These are phyloP conservation scores for Infundibulicybe gibba DNA, from an alignment of 768 basidiomycete species.

Conservation along the genomic window DNA sequence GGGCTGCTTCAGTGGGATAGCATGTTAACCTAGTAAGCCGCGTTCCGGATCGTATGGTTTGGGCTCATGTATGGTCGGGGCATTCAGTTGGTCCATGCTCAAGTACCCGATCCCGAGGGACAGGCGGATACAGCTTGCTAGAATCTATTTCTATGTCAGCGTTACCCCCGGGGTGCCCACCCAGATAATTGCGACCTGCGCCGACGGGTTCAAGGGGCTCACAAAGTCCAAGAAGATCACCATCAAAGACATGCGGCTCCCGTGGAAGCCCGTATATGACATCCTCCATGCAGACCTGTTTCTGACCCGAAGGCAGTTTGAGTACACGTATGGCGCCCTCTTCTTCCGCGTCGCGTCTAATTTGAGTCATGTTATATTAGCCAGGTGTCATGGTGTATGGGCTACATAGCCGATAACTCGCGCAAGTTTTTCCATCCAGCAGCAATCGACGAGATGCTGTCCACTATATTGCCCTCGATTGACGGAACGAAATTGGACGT, in stretches of 20 bases:
- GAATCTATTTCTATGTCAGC: slow-evolving; percentile 75
- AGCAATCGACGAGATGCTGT: slow-evolving; percentile 83
- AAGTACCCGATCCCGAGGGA: slow-evolving; percentile 86
- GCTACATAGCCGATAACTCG: slow-evolving; percentile 60
- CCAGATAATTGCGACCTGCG: slow-evolving; percentile 62
- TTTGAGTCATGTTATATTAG: slow-evolving; percentile 26
- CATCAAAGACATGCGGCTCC: slow-evolving; percentile 76
- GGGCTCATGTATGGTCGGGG: slow-evolving; percentile 4
- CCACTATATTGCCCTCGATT: slow-evolving; percentile 76
- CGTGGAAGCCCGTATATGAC: slow-evolving; percentile 78
- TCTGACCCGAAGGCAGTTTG: slow-evolving; percentile 69
- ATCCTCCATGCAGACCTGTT: slow-evolving; percentile 74
- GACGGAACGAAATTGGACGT: slow-evolving; percentile 76
- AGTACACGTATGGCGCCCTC: slow-evolving; percentile 56
- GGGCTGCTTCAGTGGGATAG: slow-evolving; percentile 80
- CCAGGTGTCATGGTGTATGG: slow-evolving; percentile 77
- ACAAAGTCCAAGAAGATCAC: slow-evolving; percentile 69
- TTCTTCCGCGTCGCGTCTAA: slow-evolving; percentile 1
- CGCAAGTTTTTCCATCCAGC: slow-evolving; percentile 89
- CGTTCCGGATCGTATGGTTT: slow-evolving; percentile 1
- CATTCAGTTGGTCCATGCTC: slow-evolving; percentile 69
- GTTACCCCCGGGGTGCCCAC: slow-evolving; percentile 75
- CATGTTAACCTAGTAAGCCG: slow-evolving; percentile 66
- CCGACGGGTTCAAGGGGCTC: slow-evolving; percentile 57
- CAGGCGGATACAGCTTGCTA: slow-evolving; percentile 68